These are phyloP conservation scores for Fusarium udum DNA, from an alignment of 2,329 filamentous ascomycete genomes.

Conservation along the genomic window DNA sequence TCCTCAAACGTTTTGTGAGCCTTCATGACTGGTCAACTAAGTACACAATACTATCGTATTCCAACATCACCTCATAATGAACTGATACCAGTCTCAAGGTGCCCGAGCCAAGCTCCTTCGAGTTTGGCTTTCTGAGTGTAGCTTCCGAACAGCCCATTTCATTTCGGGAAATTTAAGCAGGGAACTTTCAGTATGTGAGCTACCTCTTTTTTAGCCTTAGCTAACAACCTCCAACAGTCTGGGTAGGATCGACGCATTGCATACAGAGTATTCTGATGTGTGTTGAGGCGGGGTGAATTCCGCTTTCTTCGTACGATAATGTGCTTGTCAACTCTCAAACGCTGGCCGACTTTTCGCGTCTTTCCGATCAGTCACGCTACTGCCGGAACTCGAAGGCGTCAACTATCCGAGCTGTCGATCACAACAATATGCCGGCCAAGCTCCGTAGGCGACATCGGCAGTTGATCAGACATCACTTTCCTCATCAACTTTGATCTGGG, in stretches of 20 bases:
- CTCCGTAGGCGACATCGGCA: conserved; percentile 12
- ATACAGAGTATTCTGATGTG: not conserved
- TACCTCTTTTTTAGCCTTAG: not conserved
- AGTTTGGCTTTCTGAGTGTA: not conserved
- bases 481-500: not conserved
- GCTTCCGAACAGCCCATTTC: not conserved
- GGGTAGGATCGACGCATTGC: not conserved
- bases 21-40: conserved; percentile 13
- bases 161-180: conserved; percentile 9
- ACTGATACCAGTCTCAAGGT: conserved; percentile 15
- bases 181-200: not conserved
- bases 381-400: conserved; percentile 11
- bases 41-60: not conserved
- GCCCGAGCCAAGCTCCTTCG: not conserved
- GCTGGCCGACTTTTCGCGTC: not conserved
- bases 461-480: conserved; percentile 5
- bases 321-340: not conserved
- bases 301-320: not conserved
- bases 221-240: conserved; percentile 5
- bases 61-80: not conserved
- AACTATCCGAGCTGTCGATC: conserved; percentile 15
- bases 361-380: conserved; percentile 8
- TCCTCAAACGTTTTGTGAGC: not conserved
- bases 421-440: conserved; percentile 16
- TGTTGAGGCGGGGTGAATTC: not conserved